phyloP scores from a whole-genome alignment of 768 basidiomycete species.

The Calocybe gangraenosa region DNA sequence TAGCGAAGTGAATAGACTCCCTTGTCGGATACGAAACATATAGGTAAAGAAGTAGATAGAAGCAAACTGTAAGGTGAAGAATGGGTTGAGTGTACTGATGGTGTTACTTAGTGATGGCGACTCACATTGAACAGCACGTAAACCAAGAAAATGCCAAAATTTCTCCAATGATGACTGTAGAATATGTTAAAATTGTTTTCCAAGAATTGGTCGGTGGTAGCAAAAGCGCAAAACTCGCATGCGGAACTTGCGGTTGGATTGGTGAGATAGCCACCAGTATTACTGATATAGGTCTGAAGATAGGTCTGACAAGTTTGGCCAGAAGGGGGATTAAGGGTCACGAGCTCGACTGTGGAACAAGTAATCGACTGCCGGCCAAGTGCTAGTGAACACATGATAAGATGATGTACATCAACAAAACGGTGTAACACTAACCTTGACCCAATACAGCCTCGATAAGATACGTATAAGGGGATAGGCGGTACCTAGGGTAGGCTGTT shows the following conservation, averaged over 20 bases:
- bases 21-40: conserved; percentile 35
- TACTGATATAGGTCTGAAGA: conserved; percentile 44
- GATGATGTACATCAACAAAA: conserved; percentile 23
- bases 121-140: conserved; percentile 45
- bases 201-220: conserved; percentile 55
- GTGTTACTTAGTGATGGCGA: neutral
- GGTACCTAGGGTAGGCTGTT: conserved; percentile 22
- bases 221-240: conserved; percentile 55
- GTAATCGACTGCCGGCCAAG: conserved; percentile 44
- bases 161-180: conserved; percentile 49
- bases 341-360: conserved; percentile 63
- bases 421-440: conserved; percentile 32
- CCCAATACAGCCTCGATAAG: conserved; percentile 47
- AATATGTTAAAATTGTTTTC: conserved; percentile 52
- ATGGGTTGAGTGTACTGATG: no score
- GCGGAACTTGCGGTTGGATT: conserved; percentile 43
- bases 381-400: conserved; percentile 34
- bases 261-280: conserved; percentile 55
- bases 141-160: conserved; percentile 47
- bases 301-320: conserved; percentile 56
- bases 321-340: conserved; percentile 51
- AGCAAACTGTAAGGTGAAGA: conserved; percentile 27
- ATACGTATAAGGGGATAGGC: conserved; percentile 47
- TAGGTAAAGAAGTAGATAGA: conserved; percentile 49
- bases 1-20: neutral